Evolutionary conservation across 1,284 basidiomycete genomes (phyloP), one percentile per base, ranked within the genome.

Genomic region (Dichomitus squalens): DNA sequence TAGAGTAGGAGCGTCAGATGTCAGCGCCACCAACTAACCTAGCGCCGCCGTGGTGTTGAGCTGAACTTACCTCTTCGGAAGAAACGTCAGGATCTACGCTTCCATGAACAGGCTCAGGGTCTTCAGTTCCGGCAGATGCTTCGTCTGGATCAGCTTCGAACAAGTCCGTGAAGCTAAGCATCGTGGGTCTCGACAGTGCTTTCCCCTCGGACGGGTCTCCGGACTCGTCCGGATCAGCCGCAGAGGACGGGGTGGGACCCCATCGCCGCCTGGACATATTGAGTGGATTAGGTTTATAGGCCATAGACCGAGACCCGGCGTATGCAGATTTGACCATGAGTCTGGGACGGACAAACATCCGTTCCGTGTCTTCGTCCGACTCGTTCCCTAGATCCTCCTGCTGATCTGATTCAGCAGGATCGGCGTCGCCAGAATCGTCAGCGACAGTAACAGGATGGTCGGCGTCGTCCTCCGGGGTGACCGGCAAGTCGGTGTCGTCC

Each of bases 251-350:
- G 23, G 46, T 62, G 64, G 61, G 78, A 75, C 54, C 78, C 82
- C 82, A 84, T 41, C 82, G 77, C 52, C 79, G 78, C 57, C 74
- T 76, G 11, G 83, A 81, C 60, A 82, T 78, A 66, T 79, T 81
- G 72, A 79, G 74, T 14, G 83, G 82, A 41, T 79, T 79, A 21
- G 83, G 83, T 58, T 78, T 80, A 68, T 77, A 76, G 29, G 76
- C 62, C 74, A 70, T 55, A 31, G 64, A 54, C 27, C 64, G 57
- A 34, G 64, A 53, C 27, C 64, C 60, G 41, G 68, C 47, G 58
- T 64, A 60, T 27, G 59, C 39, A 20, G 58, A 46, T 49, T 62
- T 55, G 35, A 60, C 48, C 49, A 58, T 41, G 25, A 64, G 48
- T 59, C 63, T 62, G 59, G 68, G 68, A 62, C 53, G 61, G 61